Evolutionary conservation across 805 yeast genomes (phyloP).

Genomic region (Barnettozyma vustinii): DNA sequence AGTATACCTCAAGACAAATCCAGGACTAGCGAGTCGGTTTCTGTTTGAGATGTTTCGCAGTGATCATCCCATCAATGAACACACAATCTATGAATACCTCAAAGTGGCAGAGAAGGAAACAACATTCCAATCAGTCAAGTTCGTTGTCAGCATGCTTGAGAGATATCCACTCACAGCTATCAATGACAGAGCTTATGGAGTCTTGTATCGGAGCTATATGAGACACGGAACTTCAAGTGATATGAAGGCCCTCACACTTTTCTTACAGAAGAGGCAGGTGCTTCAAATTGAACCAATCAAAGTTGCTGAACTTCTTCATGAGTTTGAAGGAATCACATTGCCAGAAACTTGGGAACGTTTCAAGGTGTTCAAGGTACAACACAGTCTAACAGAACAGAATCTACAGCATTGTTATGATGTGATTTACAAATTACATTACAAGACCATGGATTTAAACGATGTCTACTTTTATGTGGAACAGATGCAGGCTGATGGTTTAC

Average conservation of each 20-base stretch:
- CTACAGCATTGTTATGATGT: conserved; percentile 8
- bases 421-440: conserved; percentile 7
- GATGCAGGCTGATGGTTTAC: conserved; percentile 11
- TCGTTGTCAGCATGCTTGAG: conserved; percentile 18
- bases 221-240: conserved; percentile 6
- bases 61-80: conserved; percentile 20
- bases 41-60: conserved; percentile 23
- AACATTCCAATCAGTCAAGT: conserved; percentile 15
- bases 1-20: conserved; percentile 17
- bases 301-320: conserved; percentile 7
- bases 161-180: conserved; percentile 20
- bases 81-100: conserved; percentile 18
- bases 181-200: conserved; percentile 14
- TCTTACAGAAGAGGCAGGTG: conserved; percentile 9
- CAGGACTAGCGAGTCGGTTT: conserved; percentile 24
- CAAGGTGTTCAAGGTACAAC: conserved; percentile 2
- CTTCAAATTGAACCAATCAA: conserved; percentile 7
- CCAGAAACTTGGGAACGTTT: conserved; percentile 6
- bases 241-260: conserved; percentile 1
- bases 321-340: conserved; percentile 5
- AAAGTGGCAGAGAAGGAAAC: conserved; percentile 14
- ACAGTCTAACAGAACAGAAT: conserved; percentile 4
- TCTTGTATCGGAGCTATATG: conserved; percentile 5
- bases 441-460: conserved; percentile 11
- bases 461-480: conserved; percentile 6